Evolutionary conservation across 345 rosid species (phyloP), one percentile per base, ranked within the genome.

Genomic region (Brassica carinata): DNA sequence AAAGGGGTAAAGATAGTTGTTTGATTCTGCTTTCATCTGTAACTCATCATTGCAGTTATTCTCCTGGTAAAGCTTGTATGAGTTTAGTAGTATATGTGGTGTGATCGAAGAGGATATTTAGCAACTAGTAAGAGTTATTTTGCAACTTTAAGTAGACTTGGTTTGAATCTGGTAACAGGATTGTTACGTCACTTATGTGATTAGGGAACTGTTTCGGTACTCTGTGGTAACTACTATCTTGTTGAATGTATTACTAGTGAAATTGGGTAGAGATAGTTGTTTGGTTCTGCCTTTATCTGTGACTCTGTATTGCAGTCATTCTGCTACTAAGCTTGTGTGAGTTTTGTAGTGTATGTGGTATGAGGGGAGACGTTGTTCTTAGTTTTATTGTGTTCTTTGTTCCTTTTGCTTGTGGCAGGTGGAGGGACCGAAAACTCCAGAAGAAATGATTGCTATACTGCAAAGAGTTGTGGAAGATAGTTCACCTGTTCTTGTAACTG

Each of bases 401-500:
- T 27, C 71, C 51, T 64, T 69, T 73, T 69, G 55, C 62, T 51
- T 26, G 79, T 36, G 77, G 73, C 83, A 96, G 99, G 86, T 90
- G 34, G 99, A 94, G 88, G 99, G 99, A 73, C 96, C 97, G 30
- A 92, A 83, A 85, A 85, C 94, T 57, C 91, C 97, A 3, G 97
- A 91, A 78, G 98, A 94, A 83, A 84, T 94, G 96, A 84, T 92
- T 6, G 7, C 71, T 40, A 72, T 88, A 48, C 84, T 96, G 64
- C 99, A 92, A 84, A 92, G 89, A 85, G 96, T 96, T 27, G 87
- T 88, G n/a, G 99, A 94, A 87, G 98, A 96, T 87, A 94, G 99
- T 84, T 89, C 91, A 61, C 87, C 97, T 2, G 94, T 87, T 81
- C 92, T 96, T 76, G 86, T 88, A 80, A 85, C 97, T 5, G 96